These are phyloP conservation scores for Oenanthe javanica DNA, from an alignment of 140 eudicot species.

Conservation along the genomic window DNA sequence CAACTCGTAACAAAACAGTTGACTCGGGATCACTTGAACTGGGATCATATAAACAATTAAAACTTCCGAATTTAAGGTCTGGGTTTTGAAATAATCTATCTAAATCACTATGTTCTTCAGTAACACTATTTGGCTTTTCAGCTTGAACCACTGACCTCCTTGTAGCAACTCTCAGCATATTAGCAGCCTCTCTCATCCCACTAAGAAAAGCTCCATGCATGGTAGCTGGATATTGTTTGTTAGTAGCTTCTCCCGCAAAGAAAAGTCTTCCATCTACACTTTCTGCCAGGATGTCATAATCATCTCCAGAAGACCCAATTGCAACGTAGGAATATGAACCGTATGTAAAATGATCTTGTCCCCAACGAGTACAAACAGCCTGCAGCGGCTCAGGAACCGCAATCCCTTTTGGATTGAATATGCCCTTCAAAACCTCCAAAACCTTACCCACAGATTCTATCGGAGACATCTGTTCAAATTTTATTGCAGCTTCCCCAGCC, in stretches of 20 bases:
- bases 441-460: constrained; percentile 70
- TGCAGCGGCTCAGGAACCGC: constrained; percentile 91
- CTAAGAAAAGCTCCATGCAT: constrained; percentile 99
- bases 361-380: constrained; percentile 96
- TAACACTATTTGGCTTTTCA: constrained; percentile 16
- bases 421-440: constrained; percentile 74
- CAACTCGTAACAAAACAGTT: constrained; percentile 28
- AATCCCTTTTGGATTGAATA: constrained; percentile 87
- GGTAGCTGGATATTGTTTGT: constrained; percentile 91
- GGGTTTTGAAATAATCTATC: constrained; percentile 30
- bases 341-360: constrained; percentile 75
- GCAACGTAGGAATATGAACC: constrained; percentile 96
- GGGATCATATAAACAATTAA: constrained; percentile 40
- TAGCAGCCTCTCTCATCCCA: constrained; percentile 98
- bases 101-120: constrained; percentile 21
- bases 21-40: constrained; percentile 34
- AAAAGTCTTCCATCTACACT: constrained; percentile 70
- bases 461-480: constrained; percentile 72
- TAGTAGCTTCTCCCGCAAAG: constrained; percentile 98
- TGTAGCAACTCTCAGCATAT: constrained; percentile 60
- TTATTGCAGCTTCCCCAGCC: constrained; percentile 92
- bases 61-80: constrained; percentile 37
- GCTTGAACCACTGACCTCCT: constrained; percentile 28
- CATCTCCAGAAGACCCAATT: constrained; percentile 90
- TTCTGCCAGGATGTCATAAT: constrained; percentile 89